A percentile compares a stretch with the other conserved stretches of the same genome.
phyloP scores from a whole-genome alignment of 73 alveolate species.

The Paramecium pentaurelia region DNA sequence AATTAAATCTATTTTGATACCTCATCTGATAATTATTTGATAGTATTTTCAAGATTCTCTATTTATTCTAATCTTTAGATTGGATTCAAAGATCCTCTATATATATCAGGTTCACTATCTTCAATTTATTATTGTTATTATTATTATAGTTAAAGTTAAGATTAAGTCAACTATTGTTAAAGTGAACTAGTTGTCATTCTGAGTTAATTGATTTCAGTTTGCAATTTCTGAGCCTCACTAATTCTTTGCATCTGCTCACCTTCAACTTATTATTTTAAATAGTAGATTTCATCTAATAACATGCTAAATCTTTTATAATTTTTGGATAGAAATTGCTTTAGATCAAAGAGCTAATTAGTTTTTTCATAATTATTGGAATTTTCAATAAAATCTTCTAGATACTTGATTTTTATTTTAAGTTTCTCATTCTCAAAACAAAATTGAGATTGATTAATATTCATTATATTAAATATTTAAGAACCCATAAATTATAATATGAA shows the following conservation, averaged over 20 bases:
- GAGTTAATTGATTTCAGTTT: not conserved
- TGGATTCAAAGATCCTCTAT: not conserved
- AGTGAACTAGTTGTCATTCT: not conserved
- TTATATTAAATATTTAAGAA: not conserved
- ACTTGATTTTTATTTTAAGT: not conserved
- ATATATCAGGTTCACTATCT: not conserved
- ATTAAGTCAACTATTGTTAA: not conserved
- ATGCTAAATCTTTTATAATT: slow-evolving; percentile 39
- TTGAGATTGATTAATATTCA: slow-evolving; percentile 12
- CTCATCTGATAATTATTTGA: slow-evolving; percentile 38
- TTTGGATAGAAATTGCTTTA: slow-evolving; percentile 16
- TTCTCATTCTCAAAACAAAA: not conserved
- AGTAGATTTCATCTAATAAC: slow-evolving; percentile 26
- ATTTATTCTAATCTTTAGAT: not conserved
- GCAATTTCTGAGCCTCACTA: not conserved
- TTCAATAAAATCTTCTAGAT: slow-evolving; percentile 9
- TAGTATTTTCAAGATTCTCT: not conserved
- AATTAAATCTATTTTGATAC: not conserved
- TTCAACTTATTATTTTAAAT: not conserved
- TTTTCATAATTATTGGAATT: not conserved
- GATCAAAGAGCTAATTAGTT: slow-evolving; percentile 22
- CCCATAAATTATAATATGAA: not conserved
- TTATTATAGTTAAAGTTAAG: not conserved
- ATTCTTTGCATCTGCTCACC: not conserved
- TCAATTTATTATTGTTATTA: not conserved